Conservation (phyloP, 2,329 filamentous ascomycete genomes). For the Trichophyton equinum region DNA sequence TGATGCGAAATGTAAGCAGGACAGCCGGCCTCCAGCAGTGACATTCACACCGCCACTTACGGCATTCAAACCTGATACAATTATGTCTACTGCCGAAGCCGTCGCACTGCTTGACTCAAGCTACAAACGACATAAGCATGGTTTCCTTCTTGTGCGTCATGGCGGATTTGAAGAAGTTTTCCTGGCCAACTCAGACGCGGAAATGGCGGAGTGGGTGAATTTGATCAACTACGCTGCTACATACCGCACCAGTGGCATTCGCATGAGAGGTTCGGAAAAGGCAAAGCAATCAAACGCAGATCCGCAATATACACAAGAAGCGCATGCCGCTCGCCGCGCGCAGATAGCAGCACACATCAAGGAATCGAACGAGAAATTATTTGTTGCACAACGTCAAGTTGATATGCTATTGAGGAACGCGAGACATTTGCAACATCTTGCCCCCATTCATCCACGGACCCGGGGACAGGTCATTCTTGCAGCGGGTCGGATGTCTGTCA, state of each 20-base stretch:
- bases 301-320: constrained; percentile 72
- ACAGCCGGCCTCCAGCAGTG: constrained; percentile 57
- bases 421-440: constrained; percentile 74
- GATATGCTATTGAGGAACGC: constrained; percentile 79
- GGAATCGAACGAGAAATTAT: constrained; percentile 69
- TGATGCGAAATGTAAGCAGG: constrained; percentile 66
- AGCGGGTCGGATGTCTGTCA: constrained; percentile 71
- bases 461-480: constrained; percentile 75
- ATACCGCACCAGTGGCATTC: constrained; percentile 80
- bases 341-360: constrained; percentile 73
- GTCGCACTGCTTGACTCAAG: constrained; percentile 74
- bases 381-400: constrained; percentile 59
- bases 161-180: constrained; percentile 82
- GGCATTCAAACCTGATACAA: constrained; percentile 83
- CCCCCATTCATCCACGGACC: constrained; percentile 82
- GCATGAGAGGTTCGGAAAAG: constrained; percentile 59
- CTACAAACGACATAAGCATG: constrained; percentile 89
- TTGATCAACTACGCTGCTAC: constrained; percentile 94
- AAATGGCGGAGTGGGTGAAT: constrained; percentile 93
- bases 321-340: constrained; percentile 66
- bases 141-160: constrained; percentile 80
- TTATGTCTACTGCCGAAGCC: constrained; percentile 87
- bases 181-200: constrained; percentile 74
- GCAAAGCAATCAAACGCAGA: constrained; percentile 66
- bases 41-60: constrained; percentile 83